These are phyloP conservation scores for Ettlia oleoabundans DNA, from an alignment of 139 green algal species.

Conservation along the genomic window DNA sequence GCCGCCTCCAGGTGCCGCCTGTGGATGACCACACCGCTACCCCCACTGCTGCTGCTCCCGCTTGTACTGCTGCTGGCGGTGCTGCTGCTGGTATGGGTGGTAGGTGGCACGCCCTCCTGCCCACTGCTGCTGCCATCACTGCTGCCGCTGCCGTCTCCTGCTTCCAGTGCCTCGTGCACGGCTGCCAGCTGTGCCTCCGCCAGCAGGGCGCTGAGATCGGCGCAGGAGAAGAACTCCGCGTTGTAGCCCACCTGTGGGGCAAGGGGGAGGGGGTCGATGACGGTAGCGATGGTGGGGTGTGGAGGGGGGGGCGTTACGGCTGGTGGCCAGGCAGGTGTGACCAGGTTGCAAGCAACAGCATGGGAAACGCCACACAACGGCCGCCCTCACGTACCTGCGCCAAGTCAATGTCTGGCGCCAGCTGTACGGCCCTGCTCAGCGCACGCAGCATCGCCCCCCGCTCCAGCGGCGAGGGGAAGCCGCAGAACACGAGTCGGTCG, in stretches of 20 bases:
- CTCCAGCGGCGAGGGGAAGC: conserved; percentile 56
- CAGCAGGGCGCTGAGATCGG: conserved; percentile 82
- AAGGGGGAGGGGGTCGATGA: neutral
- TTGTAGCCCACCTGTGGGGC: conserved; percentile 1
- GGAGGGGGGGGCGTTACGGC: neutral
- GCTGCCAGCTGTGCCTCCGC: conserved; percentile 85
- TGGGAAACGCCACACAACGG: neutral
- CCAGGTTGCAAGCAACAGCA: neutral
- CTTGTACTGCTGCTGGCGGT: neutral
- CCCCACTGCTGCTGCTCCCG: neutral
- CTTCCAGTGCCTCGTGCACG: conserved; percentile 74
- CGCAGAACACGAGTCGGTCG: conserved; percentile 74
- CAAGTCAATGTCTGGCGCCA: conserved; percentile 61
- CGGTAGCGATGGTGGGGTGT: neutral
- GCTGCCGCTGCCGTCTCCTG: neutral
- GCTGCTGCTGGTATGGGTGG: neutral
- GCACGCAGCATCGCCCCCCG: conserved; percentile 55
- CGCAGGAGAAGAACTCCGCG: conserved; percentile 49
- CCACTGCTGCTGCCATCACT: too few species aligned
- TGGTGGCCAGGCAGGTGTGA: too few species aligned
- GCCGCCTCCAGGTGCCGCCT: conserved; percentile 63
- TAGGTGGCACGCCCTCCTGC: neutral
- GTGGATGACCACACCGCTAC: conserved; percentile 29
- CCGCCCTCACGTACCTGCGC: conserved; percentile 37
- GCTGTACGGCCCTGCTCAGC: conserved; percentile 55